Evolutionary conservation across 2,329 filamentous ascomycete genomes (phyloP).

Genomic region (Monosporascus cannonballus): DNA sequence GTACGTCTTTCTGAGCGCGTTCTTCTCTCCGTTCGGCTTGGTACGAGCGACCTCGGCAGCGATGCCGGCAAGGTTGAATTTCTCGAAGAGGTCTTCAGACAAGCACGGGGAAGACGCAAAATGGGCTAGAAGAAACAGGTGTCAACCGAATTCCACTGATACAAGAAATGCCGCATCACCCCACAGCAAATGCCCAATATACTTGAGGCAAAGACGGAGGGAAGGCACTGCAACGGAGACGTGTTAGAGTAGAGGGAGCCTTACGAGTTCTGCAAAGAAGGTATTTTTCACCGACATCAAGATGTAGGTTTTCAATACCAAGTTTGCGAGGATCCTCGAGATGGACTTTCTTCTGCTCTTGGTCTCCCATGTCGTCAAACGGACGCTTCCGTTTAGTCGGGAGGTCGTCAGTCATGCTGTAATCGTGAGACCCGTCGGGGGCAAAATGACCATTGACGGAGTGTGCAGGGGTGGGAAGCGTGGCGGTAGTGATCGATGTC

Average conservation of each 20-base stretch:
- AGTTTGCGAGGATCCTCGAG: conserved; percentile 51
- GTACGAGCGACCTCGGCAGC: conserved; percentile 57
- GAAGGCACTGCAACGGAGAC: conserved; percentile 22
- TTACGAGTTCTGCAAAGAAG: conserved; percentile 63
- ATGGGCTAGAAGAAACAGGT: conserved; percentile 39
- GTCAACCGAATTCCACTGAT: conserved; percentile 33
- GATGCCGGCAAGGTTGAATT: conserved; percentile 49
- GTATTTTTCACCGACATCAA: conserved; percentile 62
- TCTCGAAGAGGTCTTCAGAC: conserved; percentile 53
- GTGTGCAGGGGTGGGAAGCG: conserved; percentile 57
- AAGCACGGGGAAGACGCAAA: conserved; percentile 40
- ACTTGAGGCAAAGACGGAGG: conserved; percentile 10
- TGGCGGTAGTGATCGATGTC: conserved; percentile 43
- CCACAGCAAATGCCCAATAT: conserved; percentile 14
- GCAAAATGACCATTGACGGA: conserved; percentile 54
- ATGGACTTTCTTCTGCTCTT: conserved; percentile 56
- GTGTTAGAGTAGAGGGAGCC: conserved; percentile 41
- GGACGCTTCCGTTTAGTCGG: conserved; percentile 58
- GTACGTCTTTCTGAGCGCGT: conserved; percentile 61
- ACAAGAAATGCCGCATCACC: conserved; percentile 5
- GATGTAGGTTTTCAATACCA: conserved; percentile 58
- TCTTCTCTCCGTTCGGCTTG: conserved; percentile 61
- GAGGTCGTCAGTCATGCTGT: conserved; percentile 43
- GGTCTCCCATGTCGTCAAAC: conserved; percentile 49
- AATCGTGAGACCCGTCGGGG: conserved; percentile 36